phyloP scores from a whole-genome alignment of 768 basidiomycete species.

The Glaciozyma antarctica region DNA sequence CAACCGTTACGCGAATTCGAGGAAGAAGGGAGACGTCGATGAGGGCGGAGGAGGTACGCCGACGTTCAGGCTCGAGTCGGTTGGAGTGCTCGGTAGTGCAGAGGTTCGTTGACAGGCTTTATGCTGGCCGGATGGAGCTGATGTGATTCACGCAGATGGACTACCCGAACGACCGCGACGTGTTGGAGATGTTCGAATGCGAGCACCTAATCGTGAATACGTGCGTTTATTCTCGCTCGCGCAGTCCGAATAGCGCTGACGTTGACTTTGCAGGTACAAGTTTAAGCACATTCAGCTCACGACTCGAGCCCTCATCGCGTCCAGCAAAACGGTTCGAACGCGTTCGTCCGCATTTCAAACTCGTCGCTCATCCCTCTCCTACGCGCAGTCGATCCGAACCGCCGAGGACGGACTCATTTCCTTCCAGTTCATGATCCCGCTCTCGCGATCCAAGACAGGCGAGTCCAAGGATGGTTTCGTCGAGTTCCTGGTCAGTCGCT shows the following conservation, averaged over 20 bases:
- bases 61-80: slow-evolving; percentile 68
- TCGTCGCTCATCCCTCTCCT: neutral
- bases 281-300: slow-evolving; percentile 66
- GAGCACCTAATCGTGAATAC: slow-evolving; percentile 56
- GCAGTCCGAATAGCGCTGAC: neutral
- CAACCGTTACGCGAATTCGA: neutral
- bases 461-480: slow-evolving; percentile 57
- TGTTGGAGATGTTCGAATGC: slow-evolving; percentile 85
- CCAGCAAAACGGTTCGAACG: slow-evolving; percentile 58
- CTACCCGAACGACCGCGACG: slow-evolving; percentile 79
- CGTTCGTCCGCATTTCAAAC: neutral
- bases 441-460: neutral
- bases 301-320: slow-evolving; percentile 64
- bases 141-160: slow-evolving; percentile 58
- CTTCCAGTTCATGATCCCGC: slow-evolving; percentile 70
- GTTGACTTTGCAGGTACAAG: slow-evolving; percentile 55
- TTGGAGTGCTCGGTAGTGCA: slow-evolving; percentile 72
- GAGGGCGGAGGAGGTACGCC: slow-evolving; percentile 43
- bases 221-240: slow-evolving; percentile 42
- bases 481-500: slow-evolving; percentile 68
- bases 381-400: slow-evolving; percentile 57
- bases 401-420: slow-evolving; percentile 72
- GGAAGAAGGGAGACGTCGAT: slow-evolving; percentile 31
- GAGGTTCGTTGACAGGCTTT: slow-evolving; percentile 47
- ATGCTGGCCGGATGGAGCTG: neutral